Base-by-base conservation (phyloP, 768 basidiomycete species). In the Mycena polygramma region DNA sequence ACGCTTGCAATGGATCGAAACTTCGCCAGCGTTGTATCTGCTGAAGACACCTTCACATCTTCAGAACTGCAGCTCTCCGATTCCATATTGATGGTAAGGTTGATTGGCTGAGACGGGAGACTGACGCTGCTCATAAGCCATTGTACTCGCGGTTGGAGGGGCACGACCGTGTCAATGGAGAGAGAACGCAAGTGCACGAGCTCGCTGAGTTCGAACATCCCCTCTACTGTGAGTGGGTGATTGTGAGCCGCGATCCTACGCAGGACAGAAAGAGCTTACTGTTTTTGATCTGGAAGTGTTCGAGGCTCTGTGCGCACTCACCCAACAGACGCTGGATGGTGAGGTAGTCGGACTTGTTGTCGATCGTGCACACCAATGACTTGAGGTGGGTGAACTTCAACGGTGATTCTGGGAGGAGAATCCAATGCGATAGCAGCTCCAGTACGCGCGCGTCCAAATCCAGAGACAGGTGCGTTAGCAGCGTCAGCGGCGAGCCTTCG, bases 391-490 rank as follows among this genome's bases (percentile, higher is more conserved):
- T 57, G 58, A 66, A 8, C 17, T 66, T 60, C 37, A 66, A 37
- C 30, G 69, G 69, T 20, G 69, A 70, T 20, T 70, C 59, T 1
- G 69, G 64, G 15, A 41, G 63, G 24, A 70, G 63, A 52, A 70
- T 70, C 69, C 69, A 70, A 1, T 60, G 64, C 39, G 60, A 53
- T 2, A 70, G 60, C 45, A 61, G 55, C 14, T 26, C 46, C n/a
- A 70, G 22, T 24, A 66, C 37, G 20, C 69, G 63, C 0, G 59
- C 41, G 24, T 70, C 64, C 36, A 70, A 53, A 43, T 66, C 64
- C 39, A 70, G 7, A 17, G 57, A 43, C 4, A 70, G 59, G 30
- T 57, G 52, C 6, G 39, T 49, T 19, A 70, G 46, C 39, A 57
- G 59, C 19, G 54, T 66, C 54, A n/a, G 15, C 4, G 69, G 69